A percentile compares a stretch with the other conserved stretches of the same genome.
These are phyloP conservation scores for Protomyces lactucae-debilis DNA, from an alignment of 1,139 yeast species.

Conservation along the genomic window DNA sequence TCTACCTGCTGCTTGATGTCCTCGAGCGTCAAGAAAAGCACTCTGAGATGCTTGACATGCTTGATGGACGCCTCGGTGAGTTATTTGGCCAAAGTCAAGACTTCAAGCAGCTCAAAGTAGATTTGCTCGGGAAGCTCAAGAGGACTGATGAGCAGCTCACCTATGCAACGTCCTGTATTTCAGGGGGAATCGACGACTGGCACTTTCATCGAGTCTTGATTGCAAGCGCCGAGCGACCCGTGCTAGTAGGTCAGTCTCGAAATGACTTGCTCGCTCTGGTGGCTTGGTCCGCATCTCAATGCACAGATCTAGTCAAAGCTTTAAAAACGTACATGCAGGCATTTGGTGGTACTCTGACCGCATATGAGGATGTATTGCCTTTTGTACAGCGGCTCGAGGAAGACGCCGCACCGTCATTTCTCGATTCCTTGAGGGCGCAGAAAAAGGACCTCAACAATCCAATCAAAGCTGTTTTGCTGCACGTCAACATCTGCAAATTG, in stretches of 20 bases:
- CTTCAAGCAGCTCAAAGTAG: constrained; percentile 9
- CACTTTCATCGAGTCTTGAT: constrained; percentile 8
- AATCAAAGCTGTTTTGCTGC: neutral
- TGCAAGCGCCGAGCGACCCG: neutral
- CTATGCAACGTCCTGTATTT: neutral
- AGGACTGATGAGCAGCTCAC: constrained; percentile 4
- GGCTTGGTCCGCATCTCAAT: neutral
- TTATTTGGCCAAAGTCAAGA: constrained; percentile 17
- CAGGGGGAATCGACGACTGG: constrained; percentile 28
- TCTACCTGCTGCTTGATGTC: constrained; percentile 27
- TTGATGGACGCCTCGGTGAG: constrained; percentile 3
- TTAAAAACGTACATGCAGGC: constrained; percentile 45
- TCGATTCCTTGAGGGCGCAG: neutral
- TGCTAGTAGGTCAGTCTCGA: neutral
- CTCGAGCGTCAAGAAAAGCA: constrained; percentile 8
- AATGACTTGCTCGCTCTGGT: neutral
- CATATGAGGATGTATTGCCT: constrained; percentile 53
- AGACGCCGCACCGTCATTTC: constrained; percentile 15
- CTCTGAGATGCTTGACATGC: constrained; percentile 4
- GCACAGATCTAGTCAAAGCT: constrained; percentile 33
- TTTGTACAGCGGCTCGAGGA: constrained; percentile 37
- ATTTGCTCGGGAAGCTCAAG: constrained; percentile 15
- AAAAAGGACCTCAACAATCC: neutral
- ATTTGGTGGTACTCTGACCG: constrained; percentile 54
- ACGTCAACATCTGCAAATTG: neutral